These are phyloP conservation scores for Balamuthia mandrillaris DNA, from an alignment of 208 protist genomes.

Conservation along the genomic window DNA sequence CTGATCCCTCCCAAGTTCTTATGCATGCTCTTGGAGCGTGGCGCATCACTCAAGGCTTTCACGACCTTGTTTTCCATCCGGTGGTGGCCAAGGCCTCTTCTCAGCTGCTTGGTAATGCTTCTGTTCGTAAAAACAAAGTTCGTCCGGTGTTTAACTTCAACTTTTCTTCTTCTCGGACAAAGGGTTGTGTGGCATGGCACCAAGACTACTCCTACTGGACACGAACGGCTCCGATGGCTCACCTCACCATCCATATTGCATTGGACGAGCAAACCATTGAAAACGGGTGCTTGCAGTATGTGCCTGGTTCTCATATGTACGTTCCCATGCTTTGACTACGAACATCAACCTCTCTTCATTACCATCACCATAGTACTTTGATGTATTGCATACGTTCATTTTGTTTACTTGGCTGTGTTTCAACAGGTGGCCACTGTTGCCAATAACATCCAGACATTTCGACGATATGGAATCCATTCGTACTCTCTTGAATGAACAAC, in stretches of 20 bases:
- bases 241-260: slow-evolving; percentile 15
- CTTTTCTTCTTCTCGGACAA: no score
- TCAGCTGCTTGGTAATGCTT: background rate
- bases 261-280: slow-evolving; percentile 16
- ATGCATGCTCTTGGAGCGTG: background rate
- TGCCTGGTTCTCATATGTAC: slow-evolving; percentile 21
- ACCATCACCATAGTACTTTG: no score
- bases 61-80: background rate
- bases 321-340: no score
- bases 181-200: slow-evolving; percentile 1
- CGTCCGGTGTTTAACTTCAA: background rate
- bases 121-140: background rate
- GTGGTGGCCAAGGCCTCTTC: background rate
- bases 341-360: no score
- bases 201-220: slow-evolving; percentile 36
- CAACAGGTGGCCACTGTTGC: background rate
- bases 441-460: slow-evolving; percentile 19
- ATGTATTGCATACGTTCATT: background rate
- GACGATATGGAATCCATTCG: slow-evolving; percentile 17
- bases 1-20: background rate
- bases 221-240: slow-evolving; percentile 6
- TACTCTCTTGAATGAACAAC: background rate
- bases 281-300: slow-evolving; percentile 30
- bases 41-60: background rate
- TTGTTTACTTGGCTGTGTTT: no score